These are phyloP conservation scores for Nicotiana paniculata DNA, from an alignment of 257 asterid species.

Conservation along the genomic window DNA sequence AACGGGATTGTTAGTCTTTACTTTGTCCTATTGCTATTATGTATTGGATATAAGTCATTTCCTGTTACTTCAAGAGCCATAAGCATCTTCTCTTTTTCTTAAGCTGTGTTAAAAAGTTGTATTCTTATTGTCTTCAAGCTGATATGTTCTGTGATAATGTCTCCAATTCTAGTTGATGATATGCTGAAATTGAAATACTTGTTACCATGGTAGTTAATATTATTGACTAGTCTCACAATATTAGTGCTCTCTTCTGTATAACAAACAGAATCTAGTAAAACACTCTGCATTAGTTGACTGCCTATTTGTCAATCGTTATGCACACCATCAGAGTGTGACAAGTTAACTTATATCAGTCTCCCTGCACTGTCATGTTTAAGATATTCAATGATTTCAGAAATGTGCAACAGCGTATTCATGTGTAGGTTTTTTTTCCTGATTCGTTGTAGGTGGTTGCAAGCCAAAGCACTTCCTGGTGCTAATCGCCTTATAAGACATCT, in stretches of 20 bases:
- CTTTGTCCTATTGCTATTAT: background rate
- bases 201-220: background rate
- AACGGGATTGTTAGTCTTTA: background rate
- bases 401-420: background rate
- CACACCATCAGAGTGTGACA: background rate
- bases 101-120: background rate
- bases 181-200: background rate
- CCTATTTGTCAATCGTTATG: background rate
- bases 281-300: background rate
- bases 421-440: conserved; percentile 1
- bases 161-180: background rate
- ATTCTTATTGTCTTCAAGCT: background rate
- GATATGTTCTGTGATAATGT: background rate
- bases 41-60: background rate
- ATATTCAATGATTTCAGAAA: background rate
- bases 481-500: conserved; percentile 75
- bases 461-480: conserved; percentile 85
- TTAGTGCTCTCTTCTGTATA: background rate
- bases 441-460: conserved; percentile 53
- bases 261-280: background rate
- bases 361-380: background rate
- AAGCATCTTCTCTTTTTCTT: background rate
- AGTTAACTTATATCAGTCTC: background rate
- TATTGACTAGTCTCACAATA: background rate
- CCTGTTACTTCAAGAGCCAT: background rate